Conservation (phyloP, 75 land plant species). For the Larix kaempferi region DNA sequence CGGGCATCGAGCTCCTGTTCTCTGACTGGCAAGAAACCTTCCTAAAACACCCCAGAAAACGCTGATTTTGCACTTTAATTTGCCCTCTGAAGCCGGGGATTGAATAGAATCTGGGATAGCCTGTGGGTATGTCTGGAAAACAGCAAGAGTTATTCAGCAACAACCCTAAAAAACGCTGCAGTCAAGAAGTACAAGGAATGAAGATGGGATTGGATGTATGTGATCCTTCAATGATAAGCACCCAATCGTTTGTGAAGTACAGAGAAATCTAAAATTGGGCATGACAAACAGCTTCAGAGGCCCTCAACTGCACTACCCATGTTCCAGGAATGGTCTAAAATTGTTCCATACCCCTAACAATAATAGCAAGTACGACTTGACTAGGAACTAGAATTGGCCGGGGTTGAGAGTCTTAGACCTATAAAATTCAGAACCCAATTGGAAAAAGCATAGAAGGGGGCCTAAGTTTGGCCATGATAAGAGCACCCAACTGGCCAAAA, state of each 20-base stretch:
- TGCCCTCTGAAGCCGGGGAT: background rate
- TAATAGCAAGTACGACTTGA: no score
- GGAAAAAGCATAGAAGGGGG: background rate
- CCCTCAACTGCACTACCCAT: background rate
- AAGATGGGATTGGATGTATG: no score
- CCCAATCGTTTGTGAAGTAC: no score
- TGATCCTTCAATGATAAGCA: no score
- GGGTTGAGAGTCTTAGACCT: no score
- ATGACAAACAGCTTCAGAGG: no score
- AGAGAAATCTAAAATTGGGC: no score
- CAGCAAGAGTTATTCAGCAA: background rate
- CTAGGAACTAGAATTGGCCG: no score
- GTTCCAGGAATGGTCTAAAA: background rate
- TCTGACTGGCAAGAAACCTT: background rate
- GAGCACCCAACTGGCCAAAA: background rate
- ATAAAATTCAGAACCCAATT: constrained; percentile 1
- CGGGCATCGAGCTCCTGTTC: background rate
- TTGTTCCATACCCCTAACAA: no score
- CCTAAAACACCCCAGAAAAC: background rate
- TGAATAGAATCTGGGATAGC: background rate
- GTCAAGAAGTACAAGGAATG: no score
- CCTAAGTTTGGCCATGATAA: constrained; percentile 5
- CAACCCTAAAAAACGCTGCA: no score
- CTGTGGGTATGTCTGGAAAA: background rate
- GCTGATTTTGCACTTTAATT: background rate